Percentiles rank a stretch among this genome's conserved stretches.
phyloP scores from a whole-genome alignment of 1,139 yeast species.

The Zhuliangozyma parablackwelliae region DNA sequence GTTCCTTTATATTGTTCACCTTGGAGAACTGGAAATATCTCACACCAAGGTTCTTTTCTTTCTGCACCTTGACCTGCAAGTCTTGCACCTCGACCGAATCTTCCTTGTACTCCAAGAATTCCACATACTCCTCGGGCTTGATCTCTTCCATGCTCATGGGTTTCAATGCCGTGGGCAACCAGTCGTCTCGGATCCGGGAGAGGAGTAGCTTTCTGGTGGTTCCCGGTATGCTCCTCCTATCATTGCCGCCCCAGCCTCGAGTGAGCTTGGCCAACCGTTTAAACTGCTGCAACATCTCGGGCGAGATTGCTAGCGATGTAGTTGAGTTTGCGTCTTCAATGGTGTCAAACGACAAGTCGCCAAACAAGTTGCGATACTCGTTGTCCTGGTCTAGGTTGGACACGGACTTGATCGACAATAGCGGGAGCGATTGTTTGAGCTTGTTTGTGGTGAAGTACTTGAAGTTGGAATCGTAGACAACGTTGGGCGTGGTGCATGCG shows the following conservation, averaged over 20 bases:
- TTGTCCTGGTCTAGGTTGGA: conserved; percentile 74
- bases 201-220: conserved; percentile 61
- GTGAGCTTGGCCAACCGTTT: conserved; percentile 58
- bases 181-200: conserved; percentile 74
- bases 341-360: conserved; percentile 63
- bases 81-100: conserved; percentile 29
- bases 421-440: conserved; percentile 31
- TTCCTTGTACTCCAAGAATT: conserved; percentile 40
- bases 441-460: conserved; percentile 42
- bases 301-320: conserved; percentile 54
- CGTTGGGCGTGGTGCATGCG: conserved; percentile 32
- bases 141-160: conserved; percentile 63
- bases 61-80: conserved; percentile 34
- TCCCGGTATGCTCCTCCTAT: conserved; percentile 69
- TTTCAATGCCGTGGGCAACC: conserved; percentile 68
- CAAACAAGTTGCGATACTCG: conserved; percentile 71
- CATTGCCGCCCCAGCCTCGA: conserved; percentile 82
- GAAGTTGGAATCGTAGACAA: conserved; percentile 41
- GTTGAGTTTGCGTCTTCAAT: conserved; percentile 71
- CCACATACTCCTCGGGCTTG: conserved; percentile 29
- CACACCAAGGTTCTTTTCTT: conserved; percentile 47
- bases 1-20: conserved; percentile 32
- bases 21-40: conserved; percentile 53
- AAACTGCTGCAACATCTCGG: conserved; percentile 62
- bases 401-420: conserved; percentile 41